These are phyloP conservation scores for Cystofilobasidium capitatum DNA, from an alignment of 768 basidiomycete species.

Conservation along the genomic window DNA sequence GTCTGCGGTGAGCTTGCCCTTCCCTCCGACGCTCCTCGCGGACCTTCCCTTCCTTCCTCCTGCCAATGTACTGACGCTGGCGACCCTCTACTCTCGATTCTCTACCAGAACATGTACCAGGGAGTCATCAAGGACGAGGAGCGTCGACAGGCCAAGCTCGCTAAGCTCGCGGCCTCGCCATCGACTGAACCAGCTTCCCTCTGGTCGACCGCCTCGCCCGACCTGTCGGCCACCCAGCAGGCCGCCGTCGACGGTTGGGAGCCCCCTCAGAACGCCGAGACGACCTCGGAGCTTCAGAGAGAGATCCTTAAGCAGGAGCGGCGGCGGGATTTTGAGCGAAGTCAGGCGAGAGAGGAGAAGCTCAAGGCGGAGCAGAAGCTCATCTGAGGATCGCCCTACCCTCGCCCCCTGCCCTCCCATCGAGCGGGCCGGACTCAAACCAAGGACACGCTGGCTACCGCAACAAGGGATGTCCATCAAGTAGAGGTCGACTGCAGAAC, in stretches of 20 bases:
- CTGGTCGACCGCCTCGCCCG: neutral
- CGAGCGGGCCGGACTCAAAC: no score
- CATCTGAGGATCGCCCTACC: neutral
- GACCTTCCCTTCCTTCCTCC: neutral
- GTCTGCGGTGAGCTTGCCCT: neutral
- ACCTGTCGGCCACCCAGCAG: neutral
- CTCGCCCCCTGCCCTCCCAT: neutral
- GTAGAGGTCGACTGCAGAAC: neutral
- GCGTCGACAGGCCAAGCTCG: slow-evolving; percentile 7
- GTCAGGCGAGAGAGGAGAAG: neutral
- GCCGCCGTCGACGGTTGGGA: slow-evolving; percentile 1
- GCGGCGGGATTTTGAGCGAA: neutral
- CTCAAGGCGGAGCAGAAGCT: slow-evolving; percentile 5
- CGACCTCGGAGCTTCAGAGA: neutral
- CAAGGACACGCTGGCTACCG: no score
- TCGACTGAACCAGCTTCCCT: neutral
- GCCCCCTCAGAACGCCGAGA: neutral
- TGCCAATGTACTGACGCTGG: no score
- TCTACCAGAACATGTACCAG: slow-evolving; percentile 7
- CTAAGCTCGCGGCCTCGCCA: neutral
- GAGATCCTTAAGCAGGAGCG: slow-evolving; percentile 4
- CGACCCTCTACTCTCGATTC: neutral
- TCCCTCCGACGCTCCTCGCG: neutral
- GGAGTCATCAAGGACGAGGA: slow-evolving; percentile 16
- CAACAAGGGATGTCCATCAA: no score